Base-by-base conservation (phyloP, 108 stramenopile genomes). In the Conticribra guillardii region DNA sequence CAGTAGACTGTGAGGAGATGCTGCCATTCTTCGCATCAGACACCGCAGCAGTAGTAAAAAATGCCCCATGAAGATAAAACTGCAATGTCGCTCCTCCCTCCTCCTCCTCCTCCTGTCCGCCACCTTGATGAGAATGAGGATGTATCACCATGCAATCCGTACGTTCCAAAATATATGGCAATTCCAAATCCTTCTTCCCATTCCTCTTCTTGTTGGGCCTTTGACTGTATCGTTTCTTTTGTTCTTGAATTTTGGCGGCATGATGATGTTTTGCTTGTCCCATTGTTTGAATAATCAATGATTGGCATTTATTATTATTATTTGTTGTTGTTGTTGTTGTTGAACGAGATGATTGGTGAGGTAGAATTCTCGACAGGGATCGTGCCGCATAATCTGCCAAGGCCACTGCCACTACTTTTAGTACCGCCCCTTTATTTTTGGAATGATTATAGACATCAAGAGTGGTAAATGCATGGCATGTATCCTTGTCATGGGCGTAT, bases 101-200 rank as follows among this genome's bases (percentile, higher is more conserved):
- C 37, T 11, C 11, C 37, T 41, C 37, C 37, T 11, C 17, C 32
- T 60, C n/a, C 11, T 17, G n/a, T 61, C 4, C 33, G 31, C 58
- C 58, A 37, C 21, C 64, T 19, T 4, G 44, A 53, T 27, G 32
- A 29, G 14, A 2, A 29, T 62, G 50, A 18, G 49, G 67, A n/a
- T 50, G 26, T 1, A 31, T 23, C 29, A 71, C 50, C 4, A 64
- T 62, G 47, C 67, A 79, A 74, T 92, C 91, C 3, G 80, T 86
- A 11, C 91, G 82, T 72, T 92, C 89, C 75, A 92, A 60, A 4
- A 92, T 73, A 78, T 69, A 92, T 2, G 91, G 90, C 28, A 70
- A 60, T 30, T 37, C 44, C 51, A 51, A 41, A 21, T 75, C 65
- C 47, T 70, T 54, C 58, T 58, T 71, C 27, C 41, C 28, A 14